Evolutionary conservation across 75 land plant genomes (phyloP).

Genomic region (Pseudotsuga menziesii): DNA sequence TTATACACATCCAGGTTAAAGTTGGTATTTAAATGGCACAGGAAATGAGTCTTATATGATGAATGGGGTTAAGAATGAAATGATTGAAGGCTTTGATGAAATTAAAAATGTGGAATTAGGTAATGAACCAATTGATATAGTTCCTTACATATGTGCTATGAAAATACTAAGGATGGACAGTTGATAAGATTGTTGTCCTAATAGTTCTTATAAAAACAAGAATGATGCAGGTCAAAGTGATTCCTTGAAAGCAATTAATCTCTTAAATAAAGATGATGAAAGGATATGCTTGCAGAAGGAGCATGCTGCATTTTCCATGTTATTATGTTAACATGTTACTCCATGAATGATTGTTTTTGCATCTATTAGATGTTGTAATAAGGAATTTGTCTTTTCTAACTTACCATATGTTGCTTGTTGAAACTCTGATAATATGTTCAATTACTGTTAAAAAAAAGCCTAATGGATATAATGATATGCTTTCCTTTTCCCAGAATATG

Average conservation of each 20-base stretch:
- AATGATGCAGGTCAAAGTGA: constrained; percentile 78
- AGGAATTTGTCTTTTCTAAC: too few relatives aligned
- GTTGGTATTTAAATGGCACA: too few relatives aligned
- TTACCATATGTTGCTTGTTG: too few relatives aligned
- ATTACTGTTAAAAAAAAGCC: not conserved
- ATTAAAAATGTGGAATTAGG: too few relatives aligned
- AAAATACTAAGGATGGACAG: constrained; percentile 41
- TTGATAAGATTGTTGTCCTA: constrained; percentile 37
- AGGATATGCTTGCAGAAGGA: not conserved
- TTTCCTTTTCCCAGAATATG: not conserved
- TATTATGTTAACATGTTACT: too few relatives aligned
- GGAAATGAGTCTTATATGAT: too few relatives aligned
- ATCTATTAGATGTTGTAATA: too few relatives aligned
- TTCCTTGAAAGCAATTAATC: constrained; percentile 52
- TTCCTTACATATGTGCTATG: constrained; percentile 47
- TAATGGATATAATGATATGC: not conserved
- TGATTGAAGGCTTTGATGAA: too few relatives aligned
- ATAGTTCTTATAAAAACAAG: constrained; percentile 54
- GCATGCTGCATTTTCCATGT: not conserved
- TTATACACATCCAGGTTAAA: too few relatives aligned
- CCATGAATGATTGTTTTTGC: too few relatives aligned
- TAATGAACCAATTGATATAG: too few relatives aligned
- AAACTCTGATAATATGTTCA: not conserved
- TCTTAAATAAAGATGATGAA: not conserved
- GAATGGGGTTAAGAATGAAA: too few relatives aligned